These are phyloP conservation scores for Aurantiochytrium sp. DNA, from an alignment of 108 stramenopile species.

Conservation along the genomic window DNA sequence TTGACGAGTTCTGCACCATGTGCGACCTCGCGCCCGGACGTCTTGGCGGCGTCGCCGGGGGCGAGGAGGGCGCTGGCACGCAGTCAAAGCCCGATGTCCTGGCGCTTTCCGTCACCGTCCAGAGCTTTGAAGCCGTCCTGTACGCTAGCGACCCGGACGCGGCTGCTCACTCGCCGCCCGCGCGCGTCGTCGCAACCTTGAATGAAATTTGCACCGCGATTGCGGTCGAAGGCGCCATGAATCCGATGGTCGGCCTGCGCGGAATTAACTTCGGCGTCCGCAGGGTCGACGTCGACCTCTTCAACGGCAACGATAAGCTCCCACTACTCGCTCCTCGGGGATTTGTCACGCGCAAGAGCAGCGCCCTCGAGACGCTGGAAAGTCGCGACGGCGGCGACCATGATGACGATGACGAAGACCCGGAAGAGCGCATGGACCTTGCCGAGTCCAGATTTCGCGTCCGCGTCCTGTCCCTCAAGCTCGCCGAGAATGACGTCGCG, in stretches of 20 bases:
- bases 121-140: neutral
- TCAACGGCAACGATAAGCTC: neutral
- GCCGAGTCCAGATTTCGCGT: neutral
- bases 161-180: neutral
- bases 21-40: slow-evolving; percentile 14
- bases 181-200: neutral
- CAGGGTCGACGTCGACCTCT: neutral
- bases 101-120: neutral
- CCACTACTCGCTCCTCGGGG: neutral
- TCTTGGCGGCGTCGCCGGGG: neutral
- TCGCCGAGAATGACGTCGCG: neutral
- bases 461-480: neutral
- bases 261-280: neutral
- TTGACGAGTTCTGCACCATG: slow-evolving; percentile 14
- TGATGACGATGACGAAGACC: neutral
- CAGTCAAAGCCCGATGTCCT: neutral
- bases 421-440: neutral
- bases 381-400: neutral
- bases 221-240: neutral
- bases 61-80: neutral
- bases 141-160: neutral
- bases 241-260: neutral
- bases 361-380: neutral
- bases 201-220: neutral
- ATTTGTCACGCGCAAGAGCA: neutral